Base-by-base conservation (phyloP, 1,139 yeast genomes). In the Pichia cactophila region DNA sequence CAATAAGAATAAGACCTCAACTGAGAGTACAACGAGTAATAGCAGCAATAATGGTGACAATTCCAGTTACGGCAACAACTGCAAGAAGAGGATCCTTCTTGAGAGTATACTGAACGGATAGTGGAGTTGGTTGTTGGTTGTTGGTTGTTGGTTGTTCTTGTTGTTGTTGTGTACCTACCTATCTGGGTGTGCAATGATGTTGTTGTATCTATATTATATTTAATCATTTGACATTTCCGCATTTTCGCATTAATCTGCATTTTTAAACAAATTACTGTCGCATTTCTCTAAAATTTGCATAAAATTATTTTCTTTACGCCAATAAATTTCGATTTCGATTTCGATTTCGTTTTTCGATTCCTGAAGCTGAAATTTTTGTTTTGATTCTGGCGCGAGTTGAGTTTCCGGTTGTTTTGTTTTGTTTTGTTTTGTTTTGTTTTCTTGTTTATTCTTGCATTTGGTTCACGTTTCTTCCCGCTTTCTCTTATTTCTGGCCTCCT, bases 61-160 rank as follows among this genome's bases (percentile, higher is more conserved):
- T 23, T 23, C 23, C 44, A 42, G 28, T 49, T 31, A 26, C 43
- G 23, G 28, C 52, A 48, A 14, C 52, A 46, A 28, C 52, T 41
- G 37, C 46, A 26, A 26, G 7, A 41, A 29, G n/a, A 41, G 16
- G 23, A 16, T 35, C 16, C 38, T 35, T 16, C 23, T 35, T 16
- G 28, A 38, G 23, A 20, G 10, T n/a, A 38, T 20, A 10, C 16
- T 38, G 12, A 20, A 38, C 26, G 16, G 28, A 11, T 38, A 23
- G n/a, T 11, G 12, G 9, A 14, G 17, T 10, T 33, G 14, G 16
- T 23, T n/a, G 26, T 23, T 23, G 14, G 29, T n/a, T 36, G n/a
- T 9, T 14, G 26, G 6, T 17, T 10, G 17, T 16, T 17, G 8
- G 26, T 14, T 26, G 7, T 39, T 5, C 8, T 28, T 1, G 31